Evolutionary conservation across 768 basidiomycete species (phyloP).

Genomic region (Mycena pura): DNA sequence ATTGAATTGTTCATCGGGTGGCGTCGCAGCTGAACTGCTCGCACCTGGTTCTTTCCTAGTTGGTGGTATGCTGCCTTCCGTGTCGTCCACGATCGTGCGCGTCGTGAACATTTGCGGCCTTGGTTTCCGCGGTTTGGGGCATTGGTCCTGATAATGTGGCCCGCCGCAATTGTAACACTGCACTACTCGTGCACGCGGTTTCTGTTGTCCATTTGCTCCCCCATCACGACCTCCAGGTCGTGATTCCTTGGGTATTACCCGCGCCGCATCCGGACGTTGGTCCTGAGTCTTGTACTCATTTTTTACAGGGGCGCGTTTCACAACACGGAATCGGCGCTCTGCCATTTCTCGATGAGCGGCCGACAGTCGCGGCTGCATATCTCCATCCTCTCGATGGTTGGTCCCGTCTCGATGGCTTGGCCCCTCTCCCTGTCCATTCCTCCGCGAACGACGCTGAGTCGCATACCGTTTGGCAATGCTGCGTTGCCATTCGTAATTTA

Average conservation of each 20-base stretch:
- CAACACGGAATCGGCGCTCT: too few relatives aligned
- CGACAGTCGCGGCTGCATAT: too few relatives aligned
- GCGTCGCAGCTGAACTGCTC: too few relatives aligned
- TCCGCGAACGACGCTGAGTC: too few relatives aligned
- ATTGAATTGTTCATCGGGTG: too few relatives aligned
- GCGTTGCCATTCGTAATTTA: background rate
- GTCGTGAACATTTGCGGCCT: background rate
- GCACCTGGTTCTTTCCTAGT: too few relatives aligned
- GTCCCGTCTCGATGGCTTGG: too few relatives aligned
- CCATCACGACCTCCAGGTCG: slow-evolving; percentile 2
- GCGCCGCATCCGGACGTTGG: background rate
- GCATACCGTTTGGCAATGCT: background rate
- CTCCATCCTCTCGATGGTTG: too few relatives aligned
- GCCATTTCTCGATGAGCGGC: too few relatives aligned
- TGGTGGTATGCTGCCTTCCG: background rate
- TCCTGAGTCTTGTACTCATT: background rate
- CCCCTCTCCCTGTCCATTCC: too few relatives aligned
- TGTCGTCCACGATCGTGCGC: too few relatives aligned
- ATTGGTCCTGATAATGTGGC: background rate
- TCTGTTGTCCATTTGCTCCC: background rate
- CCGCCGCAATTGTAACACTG: background rate
- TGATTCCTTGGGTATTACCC: background rate
- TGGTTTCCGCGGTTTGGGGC: background rate
- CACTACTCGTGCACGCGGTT: background rate
- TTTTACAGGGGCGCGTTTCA: background rate